phyloP scores from a whole-genome alignment of 2,329 filamentous ascomycete species.

The Apiospora arundinis region DNA sequence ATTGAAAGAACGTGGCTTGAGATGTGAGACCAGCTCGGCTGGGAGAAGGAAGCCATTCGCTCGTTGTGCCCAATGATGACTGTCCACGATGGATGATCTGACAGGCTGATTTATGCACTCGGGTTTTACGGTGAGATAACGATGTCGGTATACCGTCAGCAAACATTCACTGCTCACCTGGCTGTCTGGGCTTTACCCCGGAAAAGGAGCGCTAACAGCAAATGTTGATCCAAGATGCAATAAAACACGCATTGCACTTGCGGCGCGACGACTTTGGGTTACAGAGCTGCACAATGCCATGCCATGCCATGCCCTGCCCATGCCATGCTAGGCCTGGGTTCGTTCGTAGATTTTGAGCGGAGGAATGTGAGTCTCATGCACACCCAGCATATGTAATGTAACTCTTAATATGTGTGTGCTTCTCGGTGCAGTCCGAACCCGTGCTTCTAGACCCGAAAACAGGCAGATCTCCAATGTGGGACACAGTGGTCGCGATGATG shows the following conservation, averaged over 20 bases:
- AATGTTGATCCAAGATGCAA: not conserved
- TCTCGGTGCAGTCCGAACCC: constrained; percentile 4
- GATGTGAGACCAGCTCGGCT: constrained; percentile 1
- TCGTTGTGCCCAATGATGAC: not conserved
- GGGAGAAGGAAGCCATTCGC: not conserved
- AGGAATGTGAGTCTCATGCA: not conserved
- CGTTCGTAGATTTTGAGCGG: constrained; percentile 1
- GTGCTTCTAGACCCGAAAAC: not conserved
- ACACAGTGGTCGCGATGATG: too few species aligned
- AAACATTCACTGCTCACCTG: not conserved
- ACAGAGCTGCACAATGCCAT: constrained; percentile 12
- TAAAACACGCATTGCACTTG: not conserved
- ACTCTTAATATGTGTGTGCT: not conserved
- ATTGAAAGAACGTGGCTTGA: not conserved
- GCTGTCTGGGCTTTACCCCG: not conserved
- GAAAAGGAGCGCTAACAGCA: not conserved
- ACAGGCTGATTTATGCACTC: not conserved
- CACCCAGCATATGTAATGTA: not conserved
- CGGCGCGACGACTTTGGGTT: not conserved
- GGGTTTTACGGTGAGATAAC: not conserved
- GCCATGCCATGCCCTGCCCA: not conserved
- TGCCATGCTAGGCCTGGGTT: not conserved
- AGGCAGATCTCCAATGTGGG: not conserved
- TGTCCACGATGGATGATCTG: not conserved
- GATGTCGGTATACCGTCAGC: not conserved